Base-by-base conservation (phyloP, 345 rosid species). In the Populus tremula region DNA sequence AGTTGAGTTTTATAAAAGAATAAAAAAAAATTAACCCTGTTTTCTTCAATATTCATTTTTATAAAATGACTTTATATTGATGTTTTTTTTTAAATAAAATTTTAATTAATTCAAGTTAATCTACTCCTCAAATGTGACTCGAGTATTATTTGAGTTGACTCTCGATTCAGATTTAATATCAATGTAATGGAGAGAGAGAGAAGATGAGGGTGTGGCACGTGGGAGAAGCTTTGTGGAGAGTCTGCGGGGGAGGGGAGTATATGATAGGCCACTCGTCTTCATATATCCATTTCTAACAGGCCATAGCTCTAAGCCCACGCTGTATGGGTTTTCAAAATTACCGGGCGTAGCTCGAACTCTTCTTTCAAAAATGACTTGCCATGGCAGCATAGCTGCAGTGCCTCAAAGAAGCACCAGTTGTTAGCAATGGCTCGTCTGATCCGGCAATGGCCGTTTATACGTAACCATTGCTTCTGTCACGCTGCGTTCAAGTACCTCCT, bases 351-450 rank as follows among this genome's bases (percentile, higher is more conserved):
- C 14, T 10, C 63, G 2, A n/a, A n/a, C 29, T 59, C 16, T 59
- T 59, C 63, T 59, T 56, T 23, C 6, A 59, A 59, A 59, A 59
- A 59, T 59, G 29, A 59, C 14, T 10, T 59, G 64, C 29, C 29
- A 23, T n/a, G 11, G 63, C 29, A 59, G 29, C 29, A 9, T 10
- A 3, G 29, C 13, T 41, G 18, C 17, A 8, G n/a, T 6, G 29
- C 64, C 3, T 59, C 29, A 31, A 12, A 18, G 8, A 62, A 41
- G 21, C 39, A 47, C 38, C 9, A 38, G 9, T 38, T 6, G 2
- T 6, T 31, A 4, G 47, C 35, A 50, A 90, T 90, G 93, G 86
- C 91, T 36, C 80, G 86, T 35, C 75, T 90, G 70, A 73, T 87
- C 27, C 87, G 90, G 77, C 88, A 80, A 73, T 80, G 82, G 79